These are phyloP conservation scores for Trametes villosa DNA, from an alignment of 768 basidiomycete genomes.

Conservation along the genomic window DNA sequence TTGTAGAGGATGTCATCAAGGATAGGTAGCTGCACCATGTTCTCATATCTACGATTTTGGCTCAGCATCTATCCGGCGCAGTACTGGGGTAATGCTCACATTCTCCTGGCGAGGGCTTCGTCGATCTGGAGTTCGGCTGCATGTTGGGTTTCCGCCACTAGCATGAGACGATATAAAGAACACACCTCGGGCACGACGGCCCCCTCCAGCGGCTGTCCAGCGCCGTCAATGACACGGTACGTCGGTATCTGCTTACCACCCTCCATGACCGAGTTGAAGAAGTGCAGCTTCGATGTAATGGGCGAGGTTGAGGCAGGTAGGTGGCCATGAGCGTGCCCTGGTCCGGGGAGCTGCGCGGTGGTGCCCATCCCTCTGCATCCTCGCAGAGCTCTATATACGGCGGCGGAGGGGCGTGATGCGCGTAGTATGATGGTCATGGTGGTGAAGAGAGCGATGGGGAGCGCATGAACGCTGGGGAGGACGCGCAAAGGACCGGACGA, in stretches of 20 bases:
- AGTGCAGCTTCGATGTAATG: constrained; percentile 69
- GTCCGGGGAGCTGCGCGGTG: constrained; percentile 23
- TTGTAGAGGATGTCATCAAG: constrained; percentile 90
- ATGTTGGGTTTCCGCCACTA: neutral
- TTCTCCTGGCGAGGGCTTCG: constrained; percentile 62
- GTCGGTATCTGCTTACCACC: constrained; percentile 76
- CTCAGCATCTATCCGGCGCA: neutral
- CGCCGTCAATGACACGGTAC: constrained; percentile 83
- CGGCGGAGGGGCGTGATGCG: constrained; percentile 14
- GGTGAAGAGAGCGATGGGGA: neutral
- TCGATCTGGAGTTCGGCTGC: constrained; percentile 54
- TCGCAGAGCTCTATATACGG: neutral
- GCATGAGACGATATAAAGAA: constrained; percentile 8
- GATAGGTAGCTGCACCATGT: constrained; percentile 80
- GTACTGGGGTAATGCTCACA: constrained; percentile 45
- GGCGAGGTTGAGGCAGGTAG: constrained; percentile 57
- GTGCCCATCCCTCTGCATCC: constrained; percentile 17
- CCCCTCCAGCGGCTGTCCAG: constrained; percentile 72
- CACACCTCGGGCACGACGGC: constrained; percentile 77
- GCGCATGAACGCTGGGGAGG: constrained; percentile 3
- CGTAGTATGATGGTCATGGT: constrained; percentile 29
- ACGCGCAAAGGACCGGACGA: neutral
- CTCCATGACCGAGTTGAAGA: constrained; percentile 78
- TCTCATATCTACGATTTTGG: constrained; percentile 57
- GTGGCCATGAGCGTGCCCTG: constrained; percentile 35